phyloP scores from a whole-genome alignment of 208 protist genomes.

The Acanthamoeba triangularis region DNA sequence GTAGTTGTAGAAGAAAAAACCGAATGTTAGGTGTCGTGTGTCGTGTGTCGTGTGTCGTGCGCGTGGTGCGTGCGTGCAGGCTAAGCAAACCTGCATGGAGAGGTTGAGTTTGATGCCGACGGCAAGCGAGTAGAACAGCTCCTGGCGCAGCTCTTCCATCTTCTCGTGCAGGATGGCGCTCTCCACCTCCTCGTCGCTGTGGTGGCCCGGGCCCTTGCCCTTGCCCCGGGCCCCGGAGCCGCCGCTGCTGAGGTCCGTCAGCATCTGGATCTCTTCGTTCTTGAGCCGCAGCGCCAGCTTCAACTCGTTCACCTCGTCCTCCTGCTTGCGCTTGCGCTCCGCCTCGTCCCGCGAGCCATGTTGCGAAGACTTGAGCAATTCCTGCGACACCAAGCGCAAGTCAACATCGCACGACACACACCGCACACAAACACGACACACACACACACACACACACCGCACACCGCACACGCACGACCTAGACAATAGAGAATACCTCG shows the following conservation, averaged over 20 bases:
- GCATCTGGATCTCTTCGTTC: background rate
- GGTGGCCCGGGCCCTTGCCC: background rate
- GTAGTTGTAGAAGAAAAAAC: no score
- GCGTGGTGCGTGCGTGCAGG: no score
- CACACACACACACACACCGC: no score
- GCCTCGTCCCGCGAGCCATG: background rate
- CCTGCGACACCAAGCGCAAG: background rate
- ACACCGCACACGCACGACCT: background rate
- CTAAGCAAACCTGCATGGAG: background rate
- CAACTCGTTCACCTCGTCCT: conserved; percentile 20
- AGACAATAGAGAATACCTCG: background rate
- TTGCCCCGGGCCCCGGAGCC: background rate
- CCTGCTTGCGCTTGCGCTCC: background rate
- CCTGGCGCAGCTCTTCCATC: conserved; percentile 34
- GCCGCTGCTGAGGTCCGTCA: background rate
- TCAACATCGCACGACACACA: background rate
- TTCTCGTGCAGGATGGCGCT: background rate
- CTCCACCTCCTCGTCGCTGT: background rate
- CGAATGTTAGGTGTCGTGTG: background rate
- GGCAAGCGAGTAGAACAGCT: conserved; percentile 42
- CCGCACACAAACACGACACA: no score
- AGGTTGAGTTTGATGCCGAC: conserved; percentile 59
- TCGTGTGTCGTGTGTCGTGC: background rate
- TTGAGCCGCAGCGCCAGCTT: background rate
- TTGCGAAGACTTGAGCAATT: background rate